Conservation (phyloP, 2,329 filamentous ascomycete species). For the Penicillium sp. region DNA sequence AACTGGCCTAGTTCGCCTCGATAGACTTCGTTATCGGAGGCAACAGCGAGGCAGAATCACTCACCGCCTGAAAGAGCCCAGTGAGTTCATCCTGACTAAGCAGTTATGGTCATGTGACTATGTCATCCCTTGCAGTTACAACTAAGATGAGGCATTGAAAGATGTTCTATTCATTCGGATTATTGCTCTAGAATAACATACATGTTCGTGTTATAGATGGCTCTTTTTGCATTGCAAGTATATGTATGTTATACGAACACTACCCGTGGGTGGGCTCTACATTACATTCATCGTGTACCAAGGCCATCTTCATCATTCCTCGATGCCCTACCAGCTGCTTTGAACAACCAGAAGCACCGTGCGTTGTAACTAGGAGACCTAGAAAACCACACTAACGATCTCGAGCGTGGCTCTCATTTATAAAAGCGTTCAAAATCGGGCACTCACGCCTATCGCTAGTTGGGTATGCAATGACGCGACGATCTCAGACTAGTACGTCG, state of each 20-base stretch:
- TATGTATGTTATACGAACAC: neutral
- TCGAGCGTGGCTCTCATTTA: neutral
- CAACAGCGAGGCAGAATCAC: no score
- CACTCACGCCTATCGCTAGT: conserved; percentile 11
- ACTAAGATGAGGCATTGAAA: no score
- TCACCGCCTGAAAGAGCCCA: no score
- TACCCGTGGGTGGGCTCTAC: neutral
- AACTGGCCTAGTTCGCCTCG: no score
- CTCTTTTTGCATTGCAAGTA: neutral
- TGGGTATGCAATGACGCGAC: conserved; percentile 22
- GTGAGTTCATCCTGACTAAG: no score
- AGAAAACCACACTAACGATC: neutral
- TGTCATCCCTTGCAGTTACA: no score
- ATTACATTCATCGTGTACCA: neutral
- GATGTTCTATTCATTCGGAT: no score
- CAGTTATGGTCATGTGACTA: no score
- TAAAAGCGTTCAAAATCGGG: conserved; percentile 5
- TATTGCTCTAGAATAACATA: neutral
- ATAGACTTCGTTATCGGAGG: no score
- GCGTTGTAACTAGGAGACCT: neutral
- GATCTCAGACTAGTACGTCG: conserved; percentile 12
- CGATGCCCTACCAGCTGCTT: neutral
- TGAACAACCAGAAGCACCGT: neutral
- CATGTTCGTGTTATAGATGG: neutral
- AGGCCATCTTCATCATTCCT: neutral